Evolutionary conservation across 768 basidiomycete genomes (phyloP), one percentile per base, ranked within the genome.

Genomic region (Kwoniella dendrophila): DNA sequence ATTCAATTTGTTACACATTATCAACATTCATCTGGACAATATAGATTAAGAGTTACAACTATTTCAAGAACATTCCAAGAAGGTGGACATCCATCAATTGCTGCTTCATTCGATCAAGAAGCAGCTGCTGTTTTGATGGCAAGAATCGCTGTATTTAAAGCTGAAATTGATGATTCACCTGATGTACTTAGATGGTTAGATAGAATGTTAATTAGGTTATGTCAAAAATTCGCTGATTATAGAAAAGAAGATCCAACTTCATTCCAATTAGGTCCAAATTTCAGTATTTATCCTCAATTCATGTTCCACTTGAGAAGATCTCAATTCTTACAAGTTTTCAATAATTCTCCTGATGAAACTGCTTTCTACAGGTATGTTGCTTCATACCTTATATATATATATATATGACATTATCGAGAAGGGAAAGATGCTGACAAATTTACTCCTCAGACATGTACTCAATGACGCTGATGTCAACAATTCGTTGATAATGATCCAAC

Each of bases 171-270:
- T 74, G 95, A 98, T 78, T 89, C 88, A 3, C 93, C 96, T 0
- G 96, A 99, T 76, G 95, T 98, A 32, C 82, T 99, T 54, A 82
- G 96, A 63, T 98, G 96, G 96, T 81, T 99, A 63, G 96, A 99
- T 82, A 85, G 96, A 59, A 99, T 99, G 96, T 85, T 99, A 59
- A 98, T 98, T 75, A 87, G 96, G 10, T 81, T 98, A 27, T 99
- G 96, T 81, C 96, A 98, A 83, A 99, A 98, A 83, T 98, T 98
- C 74, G 96, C 96, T 50, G 94, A 97, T 76, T 99, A 98, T 76
- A 83, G 94, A 72, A 98, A 98, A 82, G 96, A 98, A 80, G 96
- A 98, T 76, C 90, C 96, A 10, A 85, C 87, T 36, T 92, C 89
- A 76, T 98, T 99, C 85, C 84, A 92, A 69, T 83, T 99, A 67